Conservation (phyloP, 73 alveolate species). For the Paramecium pentaurelia region DNA sequence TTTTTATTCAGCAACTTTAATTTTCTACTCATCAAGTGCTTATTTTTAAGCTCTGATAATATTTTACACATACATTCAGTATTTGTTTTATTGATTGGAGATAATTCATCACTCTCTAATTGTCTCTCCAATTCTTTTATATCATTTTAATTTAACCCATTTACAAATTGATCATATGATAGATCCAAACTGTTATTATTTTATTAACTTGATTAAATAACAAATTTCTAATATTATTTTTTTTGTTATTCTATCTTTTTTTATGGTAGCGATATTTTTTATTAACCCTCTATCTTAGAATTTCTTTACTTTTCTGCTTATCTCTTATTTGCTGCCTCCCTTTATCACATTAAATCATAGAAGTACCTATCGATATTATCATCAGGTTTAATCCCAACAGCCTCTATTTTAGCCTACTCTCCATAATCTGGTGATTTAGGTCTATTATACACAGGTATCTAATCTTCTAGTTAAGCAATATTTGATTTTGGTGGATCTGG, state of each 20-base stretch:
- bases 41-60: constrained; percentile 27
- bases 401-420: not conserved
- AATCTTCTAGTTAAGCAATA: not conserved
- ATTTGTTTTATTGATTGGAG: constrained; percentile 19
- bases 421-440: not conserved
- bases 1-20: not conserved
- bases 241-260: not conserved
- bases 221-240: not conserved
- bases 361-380: constrained; percentile 23
- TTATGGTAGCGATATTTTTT: not conserved
- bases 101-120: not conserved
- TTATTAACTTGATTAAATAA: not conserved
- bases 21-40: not conserved
- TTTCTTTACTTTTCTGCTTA: not conserved
- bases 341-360: not conserved
- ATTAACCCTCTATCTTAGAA: not conserved
- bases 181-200: not conserved
- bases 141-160: not conserved
- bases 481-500: not conserved
- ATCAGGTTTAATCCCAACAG: not conserved
- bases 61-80: not conserved
- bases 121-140: not conserved
- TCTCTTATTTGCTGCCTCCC: constrained; percentile 36
- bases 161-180: not conserved
- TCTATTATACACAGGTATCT: not conserved